These are phyloP conservation scores for Hirsutella rhossiliensis DNA, from an alignment of 2,329 filamentous ascomycete species.

Conservation along the genomic window DNA sequence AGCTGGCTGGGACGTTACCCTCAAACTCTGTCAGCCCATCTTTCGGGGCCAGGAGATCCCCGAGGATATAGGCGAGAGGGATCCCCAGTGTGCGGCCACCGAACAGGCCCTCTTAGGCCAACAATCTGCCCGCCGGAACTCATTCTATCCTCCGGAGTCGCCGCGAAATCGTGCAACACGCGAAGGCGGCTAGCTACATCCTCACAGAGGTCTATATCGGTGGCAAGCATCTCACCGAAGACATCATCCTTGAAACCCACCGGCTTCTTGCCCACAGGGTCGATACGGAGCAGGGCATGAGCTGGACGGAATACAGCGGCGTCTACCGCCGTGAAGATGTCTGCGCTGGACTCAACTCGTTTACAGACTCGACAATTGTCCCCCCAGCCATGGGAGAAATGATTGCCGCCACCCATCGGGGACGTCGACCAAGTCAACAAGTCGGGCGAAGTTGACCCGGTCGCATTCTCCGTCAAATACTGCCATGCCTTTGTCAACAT, in stretches of 20 bases:
- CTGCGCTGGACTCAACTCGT: not conserved
- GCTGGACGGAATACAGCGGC: constrained; percentile 9
- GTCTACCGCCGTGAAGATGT: not conserved
- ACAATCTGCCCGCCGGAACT: not conserved
- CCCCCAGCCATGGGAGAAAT: constrained; percentile 12
- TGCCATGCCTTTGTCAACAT: constrained; percentile 19
- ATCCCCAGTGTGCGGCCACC: not conserved
- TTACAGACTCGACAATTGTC: constrained; percentile 1
- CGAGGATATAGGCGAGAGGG: not conserved
- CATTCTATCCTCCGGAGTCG: not conserved
- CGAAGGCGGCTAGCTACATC: constrained; percentile 6
- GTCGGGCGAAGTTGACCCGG: constrained; percentile 7
- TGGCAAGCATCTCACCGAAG: constrained; percentile 7
- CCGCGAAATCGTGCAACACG: constrained; percentile 7
- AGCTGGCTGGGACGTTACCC: not conserved
- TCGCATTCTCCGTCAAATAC: constrained; percentile 14
- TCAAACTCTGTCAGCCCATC: not conserved
- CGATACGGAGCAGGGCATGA: constrained; percentile 3
- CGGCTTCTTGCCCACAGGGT: constrained; percentile 8
- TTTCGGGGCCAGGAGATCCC: not conserved
- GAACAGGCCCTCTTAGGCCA: not conserved
- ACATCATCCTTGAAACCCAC: constrained; percentile 12
- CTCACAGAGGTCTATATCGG: constrained; percentile 2
- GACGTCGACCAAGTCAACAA: constrained; percentile 10
- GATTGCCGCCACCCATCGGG: constrained; percentile 6